Base-by-base conservation (phyloP, 805 yeast species). In the Candida ascalaphidarum region DNA sequence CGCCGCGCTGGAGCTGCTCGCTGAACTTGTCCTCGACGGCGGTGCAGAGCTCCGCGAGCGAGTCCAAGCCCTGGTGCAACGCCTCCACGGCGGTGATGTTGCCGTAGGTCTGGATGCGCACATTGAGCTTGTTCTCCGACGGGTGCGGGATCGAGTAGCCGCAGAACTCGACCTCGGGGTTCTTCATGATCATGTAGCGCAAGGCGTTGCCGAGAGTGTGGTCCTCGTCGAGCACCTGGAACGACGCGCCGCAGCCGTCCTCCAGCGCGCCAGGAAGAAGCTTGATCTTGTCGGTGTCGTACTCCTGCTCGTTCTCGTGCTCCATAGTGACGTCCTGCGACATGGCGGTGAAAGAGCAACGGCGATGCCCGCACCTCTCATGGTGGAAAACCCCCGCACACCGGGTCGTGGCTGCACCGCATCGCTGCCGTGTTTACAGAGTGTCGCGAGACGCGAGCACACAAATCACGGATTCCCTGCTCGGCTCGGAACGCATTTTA, bases 141-240 rank as follows among this genome's bases (percentile, higher is more conserved):
- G 98, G 98, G 58, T 92, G 98, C 8, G 98, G 98, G 41, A 92
- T 92, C 24, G 96, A 85, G 61, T 92, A 92, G 32, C 98, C 98
- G 51, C 97, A 89, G 55, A 92, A 92, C 51, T 92, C 98, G 15
- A 92, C 98, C 40, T 86, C 94, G 21, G 96, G 96, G 44, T 92
- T 92, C 61, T 89, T 88, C 95, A 92, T 86, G 44, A 92, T 85
- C 52, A 89, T 77, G 57, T 86, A 88, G 52, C 96, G 77, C 29
- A 92, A 70, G 5, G 97, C 81, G 48, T 92, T 92, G 14, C 98
- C 98, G 28, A 92, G 60, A 1, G 98, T 92, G 53, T 92, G 98
- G 58, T 92, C 98, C 56, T 92, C 98, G 42, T 86, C 92, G 18
- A 74, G 53, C 36, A 92, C 80, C 57, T 89, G 95, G 63, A 92